Base-by-base conservation (phyloP, 169 alveolate genomes). In the Condylostoma magnum region DNA sequence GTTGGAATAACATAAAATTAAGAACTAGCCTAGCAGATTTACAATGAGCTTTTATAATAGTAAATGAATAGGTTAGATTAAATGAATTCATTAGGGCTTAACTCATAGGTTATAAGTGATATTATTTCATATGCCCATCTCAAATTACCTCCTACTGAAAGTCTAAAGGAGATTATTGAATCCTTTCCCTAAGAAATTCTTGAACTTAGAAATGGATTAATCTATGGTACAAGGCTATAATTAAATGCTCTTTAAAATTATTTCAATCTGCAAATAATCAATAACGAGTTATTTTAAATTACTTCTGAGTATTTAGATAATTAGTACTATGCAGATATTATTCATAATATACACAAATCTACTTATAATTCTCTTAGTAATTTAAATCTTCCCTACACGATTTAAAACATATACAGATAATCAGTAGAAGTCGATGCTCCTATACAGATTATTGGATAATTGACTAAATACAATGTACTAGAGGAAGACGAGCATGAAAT, bases 291-390 rank as follows among this genome's bases (percentile, higher is more conserved):
- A 22, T 31, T 63, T 15, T 12, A n/a, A n/a, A 18, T 63, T 4
- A 18, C 55, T 3, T 6, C 18, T 6, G 46, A 22, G 33, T 12
- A 37, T 44, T 46, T 25, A 0, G 58, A 22, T 25, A 22, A 41
- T 22, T 43, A 22, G 27, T n/a, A 44, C 2, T 41, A 25, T 2
- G 55, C 73, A 1, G 73, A 63, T 28, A n/a, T 43, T 25, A 63
- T 63, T 12, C 73, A 63, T 22, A 25, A 25, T 43, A 63, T 63
- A 4, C 73, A 63, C 22, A 41, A 4, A 6, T 54, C 73, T 2
- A 34, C 73, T 41, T 63, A 63, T 28, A 63, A 63, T 44, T 43
- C 46, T 46, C 15, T 63, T 25, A 31, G 41, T 5, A 22, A 37
- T 63, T 22, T 28, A 3, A 22, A 43, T 4, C 46, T 63, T 15